Percentiles rank a stretch among this genome's conserved stretches.
Evolutionary conservation across 257 asterid genomes (phyloP).

Genomic region (Solanum medicagineum): DNA sequence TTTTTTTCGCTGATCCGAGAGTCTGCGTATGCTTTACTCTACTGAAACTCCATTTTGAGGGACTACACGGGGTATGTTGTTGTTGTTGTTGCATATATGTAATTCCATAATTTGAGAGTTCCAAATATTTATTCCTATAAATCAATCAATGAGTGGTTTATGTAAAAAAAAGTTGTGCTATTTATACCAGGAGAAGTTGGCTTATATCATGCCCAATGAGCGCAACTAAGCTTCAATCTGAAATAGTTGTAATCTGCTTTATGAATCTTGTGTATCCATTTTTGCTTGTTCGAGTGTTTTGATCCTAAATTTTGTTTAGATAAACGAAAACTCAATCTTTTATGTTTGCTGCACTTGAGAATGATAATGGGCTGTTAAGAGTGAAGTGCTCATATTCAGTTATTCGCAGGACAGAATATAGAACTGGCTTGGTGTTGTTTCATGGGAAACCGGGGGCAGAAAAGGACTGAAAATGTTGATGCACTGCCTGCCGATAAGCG

Average conservation of each 20-base stretch:
- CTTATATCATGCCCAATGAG: neutral
- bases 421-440: constrained; percentile 5
- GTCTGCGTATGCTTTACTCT: neutral
- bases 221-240: neutral
- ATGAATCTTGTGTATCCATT: neutral
- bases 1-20: neutral
- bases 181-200: neutral
- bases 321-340: neutral
- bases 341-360: neutral
- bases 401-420: neutral
- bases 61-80: neutral
- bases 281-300: neutral
- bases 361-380: neutral
- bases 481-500: constrained; percentile 92
- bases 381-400: neutral
- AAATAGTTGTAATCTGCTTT: neutral
- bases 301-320: neutral
- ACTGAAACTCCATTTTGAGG: neutral
- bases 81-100: neutral
- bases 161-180: neutral
- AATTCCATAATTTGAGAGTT: neutral
- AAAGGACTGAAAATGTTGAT: constrained; percentile 62
- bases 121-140: neutral
- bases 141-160: neutral
- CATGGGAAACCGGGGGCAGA: constrained; percentile 88